Evolutionary conservation across 2,329 filamentous ascomycete genomes (phyloP), one percentile per base, ranked within the genome.

Genomic region (Cladosporium cucumerinum): DNA sequence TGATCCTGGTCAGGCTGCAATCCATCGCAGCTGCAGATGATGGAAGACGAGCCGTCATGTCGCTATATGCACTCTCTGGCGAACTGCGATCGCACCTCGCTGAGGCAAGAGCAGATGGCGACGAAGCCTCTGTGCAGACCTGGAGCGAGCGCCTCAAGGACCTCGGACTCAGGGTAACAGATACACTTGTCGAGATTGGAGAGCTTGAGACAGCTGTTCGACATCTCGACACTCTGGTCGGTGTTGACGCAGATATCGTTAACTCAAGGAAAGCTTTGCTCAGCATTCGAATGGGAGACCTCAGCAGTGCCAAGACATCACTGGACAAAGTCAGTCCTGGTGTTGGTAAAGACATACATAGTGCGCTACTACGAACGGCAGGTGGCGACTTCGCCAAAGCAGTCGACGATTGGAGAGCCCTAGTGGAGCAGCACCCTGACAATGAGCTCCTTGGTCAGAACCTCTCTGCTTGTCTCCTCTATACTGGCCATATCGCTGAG

Each of bases 21-120:
- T 92, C 91, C 0, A 85, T 97, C 54, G 92, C 92, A 0, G 96
- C 95, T 68, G 89, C 89, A 4, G 95, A 99, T 77, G 86, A 89
- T 58, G 85, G 94, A 5, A 85, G 93, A 67, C 85, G 93, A 68
- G 90, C 91, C 3, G 89, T 99, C 65, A 94, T 95, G 83, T 91
- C 90, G 52, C 92, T 96, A 75, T 96, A 97, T 74, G 93, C 97
- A 68, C 84, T 98, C 2, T 93, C 72, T 3, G 67, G 65, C 8
- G 76, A 77, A 67, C 72, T 71, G 1, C 64, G 75, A 23, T 66
- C 67, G 63, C 57, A 74, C 64, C 57, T 72, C 2, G 64, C 65
- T 21, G 55, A 67, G 30, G 72, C 76, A 70, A 12, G 72, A 69
- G 34, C 82, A 46, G 82, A 85, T 11, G 81, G 84, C 59, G 82